Evolutionary conservation across 306 rosid species (phyloP).

Genomic region (Vigna angularis): DNA sequence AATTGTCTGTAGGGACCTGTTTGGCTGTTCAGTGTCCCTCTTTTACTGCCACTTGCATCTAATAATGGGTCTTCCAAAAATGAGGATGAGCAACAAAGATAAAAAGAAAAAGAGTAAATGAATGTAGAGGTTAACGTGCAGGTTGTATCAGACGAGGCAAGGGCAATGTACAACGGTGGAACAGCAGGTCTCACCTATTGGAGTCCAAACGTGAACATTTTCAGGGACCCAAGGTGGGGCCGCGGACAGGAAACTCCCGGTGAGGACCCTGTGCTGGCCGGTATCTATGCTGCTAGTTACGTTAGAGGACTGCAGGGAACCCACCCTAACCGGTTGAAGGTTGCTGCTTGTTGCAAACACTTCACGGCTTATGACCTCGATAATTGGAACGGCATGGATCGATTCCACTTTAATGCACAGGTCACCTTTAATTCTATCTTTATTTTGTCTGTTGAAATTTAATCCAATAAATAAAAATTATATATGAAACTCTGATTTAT

Average conservation of each 20-base stretch:
- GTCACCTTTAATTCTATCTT: constrained; percentile 35
- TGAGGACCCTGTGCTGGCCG: constrained; percentile 86
- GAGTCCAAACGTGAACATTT: constrained; percentile 93
- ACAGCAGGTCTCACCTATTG: constrained; percentile 80
- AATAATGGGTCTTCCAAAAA: not conserved
- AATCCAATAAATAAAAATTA: not conserved
- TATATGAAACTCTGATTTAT: too few species aligned
- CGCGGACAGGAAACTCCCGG: constrained; percentile 99
- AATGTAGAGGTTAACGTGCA: constrained; percentile 35
- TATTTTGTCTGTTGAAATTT: not conserved
- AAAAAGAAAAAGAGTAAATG: not conserved
- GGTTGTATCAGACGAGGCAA: constrained; percentile 95
- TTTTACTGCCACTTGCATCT: constrained; percentile 44
- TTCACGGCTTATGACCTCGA: constrained; percentile 89
- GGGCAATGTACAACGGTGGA: constrained; percentile 96
- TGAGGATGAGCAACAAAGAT: not conserved
- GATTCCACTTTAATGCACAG: constrained; percentile 92
- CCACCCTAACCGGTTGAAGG: constrained; percentile 70
- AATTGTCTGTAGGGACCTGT: not conserved
- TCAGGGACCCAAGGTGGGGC: constrained; percentile 96
- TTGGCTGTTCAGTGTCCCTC: not conserved
- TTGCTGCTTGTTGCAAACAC: constrained; percentile 94
- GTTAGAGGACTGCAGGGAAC: constrained; percentile 83
- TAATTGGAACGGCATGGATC: constrained; percentile 90
- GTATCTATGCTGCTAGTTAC: constrained; percentile 76